Conservation (phyloP, 495 filamentous ascomycete species). For the Penicillium alfredii region DNA sequence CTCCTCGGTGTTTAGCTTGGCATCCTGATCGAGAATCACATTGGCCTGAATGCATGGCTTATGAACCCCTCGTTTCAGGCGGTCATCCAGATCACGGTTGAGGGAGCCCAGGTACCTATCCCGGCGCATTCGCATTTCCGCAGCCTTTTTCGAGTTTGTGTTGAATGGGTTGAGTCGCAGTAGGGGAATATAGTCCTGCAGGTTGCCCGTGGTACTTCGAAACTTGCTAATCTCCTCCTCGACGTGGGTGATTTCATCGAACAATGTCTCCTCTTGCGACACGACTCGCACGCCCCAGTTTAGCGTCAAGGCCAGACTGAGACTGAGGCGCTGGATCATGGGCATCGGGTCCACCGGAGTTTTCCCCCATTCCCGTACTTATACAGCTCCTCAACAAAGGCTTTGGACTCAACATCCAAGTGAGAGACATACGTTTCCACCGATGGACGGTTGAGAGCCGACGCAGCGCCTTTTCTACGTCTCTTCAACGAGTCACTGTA, state of each 20-base stretch:
- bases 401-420: slow-evolving; percentile 54
- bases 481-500: slow-evolving; percentile 58
- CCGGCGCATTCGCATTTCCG: slow-evolving; percentile 52
- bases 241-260: slow-evolving; percentile 58
- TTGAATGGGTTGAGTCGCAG: slow-evolving; percentile 54
- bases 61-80: slow-evolving; percentile 54
- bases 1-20: slow-evolving; percentile 52
- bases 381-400: slow-evolving; percentile 53
- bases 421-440: slow-evolving; percentile 56
- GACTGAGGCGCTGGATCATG: slow-evolving; percentile 53
- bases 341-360: slow-evolving; percentile 53
- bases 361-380: slow-evolving; percentile 49
- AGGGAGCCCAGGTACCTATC: slow-evolving; percentile 53
- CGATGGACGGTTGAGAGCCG: slow-evolving; percentile 56
- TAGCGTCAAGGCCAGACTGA: slow-evolving; percentile 53
- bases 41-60: slow-evolving; percentile 61
- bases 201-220: slow-evolving; percentile 54
- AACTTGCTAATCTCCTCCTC: slow-evolving; percentile 56
- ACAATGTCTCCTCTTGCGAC: slow-evolving; percentile 50
- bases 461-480: slow-evolving; percentile 57
- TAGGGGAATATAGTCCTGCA: slow-evolving; percentile 60
- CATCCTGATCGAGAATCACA: slow-evolving; percentile 56
- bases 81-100: slow-evolving; percentile 47
- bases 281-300: slow-evolving; percentile 58
- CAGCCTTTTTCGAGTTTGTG: slow-evolving; percentile 43